These are phyloP conservation scores for Rusavskia elegans DNA, from an alignment of 495 filamentous ascomycete genomes.

Conservation along the genomic window DNA sequence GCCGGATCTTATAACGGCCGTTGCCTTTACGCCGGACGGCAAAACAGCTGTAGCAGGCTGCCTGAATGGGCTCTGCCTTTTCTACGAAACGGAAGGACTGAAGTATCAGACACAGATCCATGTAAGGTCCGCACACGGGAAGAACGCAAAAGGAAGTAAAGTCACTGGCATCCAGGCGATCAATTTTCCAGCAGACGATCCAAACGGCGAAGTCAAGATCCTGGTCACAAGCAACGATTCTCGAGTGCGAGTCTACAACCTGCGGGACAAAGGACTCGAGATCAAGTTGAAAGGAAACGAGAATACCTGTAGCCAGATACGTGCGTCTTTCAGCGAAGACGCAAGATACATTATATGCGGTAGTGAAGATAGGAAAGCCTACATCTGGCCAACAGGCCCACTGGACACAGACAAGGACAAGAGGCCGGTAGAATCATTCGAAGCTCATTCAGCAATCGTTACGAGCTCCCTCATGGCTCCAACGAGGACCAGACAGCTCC, in stretches of 20 bases:
- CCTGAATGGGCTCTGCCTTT: conserved; percentile 69
- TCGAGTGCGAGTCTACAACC: conserved; percentile 77
- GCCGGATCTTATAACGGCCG: conserved; percentile 83
- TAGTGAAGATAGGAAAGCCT: conserved; percentile 77
- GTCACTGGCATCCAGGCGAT: conserved; percentile 88
- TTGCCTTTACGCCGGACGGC: conserved; percentile 86
- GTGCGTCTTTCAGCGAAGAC: conserved; percentile 78
- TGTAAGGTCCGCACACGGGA: conserved; percentile 74
- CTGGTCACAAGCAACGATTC: conserved; percentile 94
- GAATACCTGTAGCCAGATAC: conserved; percentile 84
- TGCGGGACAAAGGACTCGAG: conserved; percentile 68
- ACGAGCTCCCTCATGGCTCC: conserved; percentile 81
- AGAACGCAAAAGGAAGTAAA: conserved; percentile 92
- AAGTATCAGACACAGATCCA: conserved; percentile 74
- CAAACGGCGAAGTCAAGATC: conserved; percentile 64
- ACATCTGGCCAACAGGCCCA: conserved; percentile 65
- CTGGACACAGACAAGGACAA: conserved; percentile 50
- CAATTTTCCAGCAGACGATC: conserved; percentile 38
- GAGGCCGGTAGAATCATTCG: conserved; percentile 68
- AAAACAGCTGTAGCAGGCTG: conserved; percentile 80
- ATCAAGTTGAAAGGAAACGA: conserved; percentile 87
- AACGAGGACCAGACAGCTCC: conserved; percentile 53
- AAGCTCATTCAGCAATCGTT: conserved; percentile 76
- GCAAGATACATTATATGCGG: conserved; percentile 80
- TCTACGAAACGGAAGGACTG: conserved; percentile 90